phyloP scores from a whole-genome alignment of 2,329 filamentous ascomycete species.

The Monilinia fructigena region DNA sequence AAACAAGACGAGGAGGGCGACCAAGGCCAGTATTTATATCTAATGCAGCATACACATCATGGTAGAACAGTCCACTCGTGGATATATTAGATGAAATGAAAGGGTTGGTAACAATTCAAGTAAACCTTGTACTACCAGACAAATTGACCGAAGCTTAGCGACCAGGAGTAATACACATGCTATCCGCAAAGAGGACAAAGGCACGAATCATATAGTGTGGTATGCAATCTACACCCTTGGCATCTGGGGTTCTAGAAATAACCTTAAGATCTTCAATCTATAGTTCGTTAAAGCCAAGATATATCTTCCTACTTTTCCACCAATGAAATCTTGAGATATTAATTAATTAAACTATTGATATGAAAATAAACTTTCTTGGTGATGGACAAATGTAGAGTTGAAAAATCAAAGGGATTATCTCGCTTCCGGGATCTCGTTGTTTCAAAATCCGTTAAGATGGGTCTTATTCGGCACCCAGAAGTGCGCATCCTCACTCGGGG shows the following conservation, averaged over 20 bases:
- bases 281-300: conserved; percentile 7
- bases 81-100: conserved; percentile 3
- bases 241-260: too few relatives aligned
- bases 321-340: conserved; percentile 1
- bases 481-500: neutral
- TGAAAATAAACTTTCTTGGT: neutral
- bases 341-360: neutral
- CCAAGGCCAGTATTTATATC: conserved; percentile 9
- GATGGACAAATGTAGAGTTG: neutral
- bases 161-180: neutral
- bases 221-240: neutral
- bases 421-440: neutral
- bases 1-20: neutral
- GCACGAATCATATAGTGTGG: neutral
- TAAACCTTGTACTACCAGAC: neutral
- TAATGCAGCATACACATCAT: neutral
- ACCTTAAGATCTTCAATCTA: too few relatives aligned
- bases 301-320: neutral
- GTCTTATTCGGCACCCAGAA: neutral
- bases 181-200: neutral
- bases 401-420: neutral
- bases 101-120: neutral
- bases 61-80: neutral
- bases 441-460: neutral
- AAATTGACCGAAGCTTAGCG: conserved; percentile 1